Conservation (phyloP, 805 yeast species). For the Wickerhamomyces pijperi region DNA sequence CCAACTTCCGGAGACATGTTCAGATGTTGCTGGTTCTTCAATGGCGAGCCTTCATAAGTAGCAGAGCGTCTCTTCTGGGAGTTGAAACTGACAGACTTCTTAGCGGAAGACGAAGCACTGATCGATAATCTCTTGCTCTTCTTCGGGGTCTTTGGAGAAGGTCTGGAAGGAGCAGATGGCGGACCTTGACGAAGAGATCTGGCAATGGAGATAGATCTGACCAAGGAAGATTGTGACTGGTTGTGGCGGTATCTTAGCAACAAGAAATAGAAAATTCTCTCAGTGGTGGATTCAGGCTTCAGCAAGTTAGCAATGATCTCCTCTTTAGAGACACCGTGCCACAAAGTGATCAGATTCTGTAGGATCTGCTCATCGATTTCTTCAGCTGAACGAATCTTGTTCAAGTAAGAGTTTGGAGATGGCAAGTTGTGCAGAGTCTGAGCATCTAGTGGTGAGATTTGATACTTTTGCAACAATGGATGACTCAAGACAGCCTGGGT, state of each 20-base stretch:
- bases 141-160: constrained; percentile 17
- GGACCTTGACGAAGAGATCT: constrained; percentile 15
- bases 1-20: constrained; percentile 3
- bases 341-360: constrained; percentile 62
- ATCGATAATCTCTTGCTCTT: constrained; percentile 30
- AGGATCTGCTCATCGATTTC: constrained; percentile 66
- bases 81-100: constrained; percentile 36
- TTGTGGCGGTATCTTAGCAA: constrained; percentile 68
- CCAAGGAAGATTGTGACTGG: constrained; percentile 28
- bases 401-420: constrained; percentile 18
- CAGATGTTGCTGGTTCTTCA: background rate
- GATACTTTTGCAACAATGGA: constrained; percentile 68
- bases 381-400: constrained; percentile 18
- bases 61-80: constrained; percentile 17
- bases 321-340: constrained; percentile 67
- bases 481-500: constrained; percentile 62
- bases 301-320: constrained; percentile 43
- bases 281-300: constrained; percentile 51
- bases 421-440: constrained; percentile 21
- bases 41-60: background rate
- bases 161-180: constrained; percentile 4
- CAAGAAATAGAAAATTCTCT: constrained; percentile 71
- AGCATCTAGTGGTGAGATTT: constrained; percentile 13
- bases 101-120: constrained; percentile 37
- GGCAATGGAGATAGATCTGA: constrained; percentile 20